phyloP scores from a whole-genome alignment of 169 alveolate species.

The Plasmodium chabaudi region DNA sequence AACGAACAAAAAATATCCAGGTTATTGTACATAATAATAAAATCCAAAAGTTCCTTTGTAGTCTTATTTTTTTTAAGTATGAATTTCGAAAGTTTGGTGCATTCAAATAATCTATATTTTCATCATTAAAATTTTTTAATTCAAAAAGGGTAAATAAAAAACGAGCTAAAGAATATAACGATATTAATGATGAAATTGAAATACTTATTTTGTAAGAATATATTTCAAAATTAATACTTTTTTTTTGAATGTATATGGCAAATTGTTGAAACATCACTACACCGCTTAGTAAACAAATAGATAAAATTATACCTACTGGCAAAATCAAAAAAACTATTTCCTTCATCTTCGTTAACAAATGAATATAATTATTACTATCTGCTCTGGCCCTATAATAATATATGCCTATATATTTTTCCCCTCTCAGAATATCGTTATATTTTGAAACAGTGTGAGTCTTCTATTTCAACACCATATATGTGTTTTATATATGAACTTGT shows the following conservation, averaged over 20 bases:
- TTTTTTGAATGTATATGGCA: conserved; percentile 61
- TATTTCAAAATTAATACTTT: conserved; percentile 44
- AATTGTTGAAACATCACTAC: conserved; percentile 56
- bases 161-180: conserved; percentile 50
- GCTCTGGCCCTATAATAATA: too few species aligned
- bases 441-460: too few species aligned
- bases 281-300: conserved; percentile 47
- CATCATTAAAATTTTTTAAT: conserved; percentile 5
- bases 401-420: too few species aligned
- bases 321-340: conserved; percentile 61
- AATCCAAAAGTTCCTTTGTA: conserved; percentile 71
- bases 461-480: too few species aligned
- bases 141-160: conserved; percentile 31
- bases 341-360: conserved; percentile 21
- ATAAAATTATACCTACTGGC: conserved; percentile 52
- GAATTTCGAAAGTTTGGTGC: conserved; percentile 12
- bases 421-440: too few species aligned
- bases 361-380: not conserved
- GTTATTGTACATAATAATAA: conserved; percentile 48
- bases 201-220: conserved; percentile 22
- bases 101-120: not conserved
- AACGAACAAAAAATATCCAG: conserved; percentile 64
- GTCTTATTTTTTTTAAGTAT: conserved; percentile 58
- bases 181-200: conserved; percentile 42
- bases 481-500: too few species aligned